phyloP scores from a whole-genome alignment of 163 green algal species.

The Scenedesmus sp. region DNA sequence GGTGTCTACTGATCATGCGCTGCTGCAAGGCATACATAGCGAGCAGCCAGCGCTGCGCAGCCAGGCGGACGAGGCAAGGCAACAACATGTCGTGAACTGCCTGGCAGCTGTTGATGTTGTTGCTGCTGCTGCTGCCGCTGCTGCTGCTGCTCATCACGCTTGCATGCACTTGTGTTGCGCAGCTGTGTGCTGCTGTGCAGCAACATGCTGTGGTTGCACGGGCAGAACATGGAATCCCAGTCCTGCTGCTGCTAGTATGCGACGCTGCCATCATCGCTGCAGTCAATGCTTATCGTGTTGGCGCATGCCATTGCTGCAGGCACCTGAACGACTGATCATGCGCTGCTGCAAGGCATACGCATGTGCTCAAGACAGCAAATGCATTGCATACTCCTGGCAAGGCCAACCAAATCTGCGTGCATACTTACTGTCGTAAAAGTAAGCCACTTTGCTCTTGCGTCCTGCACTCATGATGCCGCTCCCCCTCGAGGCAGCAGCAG shows the following conservation, averaged over 20 bases:
- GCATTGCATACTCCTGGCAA: not conserved
- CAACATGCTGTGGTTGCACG: no score
- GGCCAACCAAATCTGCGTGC: not conserved
- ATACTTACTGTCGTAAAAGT: conserved; percentile 73
- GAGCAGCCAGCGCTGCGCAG: no score
- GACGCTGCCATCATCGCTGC: not conserved
- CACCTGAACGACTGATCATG: not conserved
- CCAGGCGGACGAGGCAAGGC: no score
- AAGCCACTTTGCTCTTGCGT: conserved; percentile 66
- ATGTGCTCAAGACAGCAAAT: not conserved
- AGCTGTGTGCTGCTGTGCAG: not conserved
- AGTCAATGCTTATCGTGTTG: not conserved
- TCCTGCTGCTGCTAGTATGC: not conserved
- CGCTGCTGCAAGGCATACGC: not conserved
- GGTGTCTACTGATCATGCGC: not conserved
- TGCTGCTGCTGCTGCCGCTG: not conserved
- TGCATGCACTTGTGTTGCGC: not conserved
- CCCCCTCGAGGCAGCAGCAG: not conserved
- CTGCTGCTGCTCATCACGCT: not conserved
- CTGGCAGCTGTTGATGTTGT: not conserved
- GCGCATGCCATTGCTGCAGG: not conserved
- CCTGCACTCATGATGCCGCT: conserved; percentile 7
- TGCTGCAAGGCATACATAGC: not conserved
- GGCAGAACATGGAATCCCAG: not conserved
- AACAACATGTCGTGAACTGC: no score